Conservation (phyloP, 1,284 basidiomycete genomes). For the Boletus mariae region DNA sequence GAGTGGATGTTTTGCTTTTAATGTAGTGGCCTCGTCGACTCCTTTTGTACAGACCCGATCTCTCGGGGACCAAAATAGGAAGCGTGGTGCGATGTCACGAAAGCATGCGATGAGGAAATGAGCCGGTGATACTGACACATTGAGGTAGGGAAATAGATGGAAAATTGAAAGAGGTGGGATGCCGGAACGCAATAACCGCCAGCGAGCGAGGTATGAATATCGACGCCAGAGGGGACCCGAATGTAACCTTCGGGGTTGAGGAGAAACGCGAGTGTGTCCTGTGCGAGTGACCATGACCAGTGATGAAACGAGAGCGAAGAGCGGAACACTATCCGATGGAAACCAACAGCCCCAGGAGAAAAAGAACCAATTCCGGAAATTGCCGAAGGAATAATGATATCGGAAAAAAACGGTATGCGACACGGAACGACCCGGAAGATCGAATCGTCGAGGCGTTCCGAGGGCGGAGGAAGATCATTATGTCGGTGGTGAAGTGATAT, state of each 20-base stretch:
- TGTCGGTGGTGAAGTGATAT: constrained; percentile 30
- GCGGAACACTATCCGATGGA: constrained; percentile 34
- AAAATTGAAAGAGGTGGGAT: constrained; percentile 24
- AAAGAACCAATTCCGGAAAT: constrained; percentile 29
- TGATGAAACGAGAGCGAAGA: constrained; percentile 30
- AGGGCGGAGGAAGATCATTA: constrained; percentile 17
- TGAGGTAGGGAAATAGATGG: constrained; percentile 27
- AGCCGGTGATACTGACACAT: constrained; percentile 44
- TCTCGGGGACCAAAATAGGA: constrained; percentile 34
- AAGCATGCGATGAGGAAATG: constrained; percentile 40
- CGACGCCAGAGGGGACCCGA: constrained; percentile 36
- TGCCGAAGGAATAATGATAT: constrained; percentile 48
- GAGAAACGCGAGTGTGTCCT: constrained; percentile 38
- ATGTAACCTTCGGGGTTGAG: constrained; percentile 23
- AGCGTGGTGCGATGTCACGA: constrained; percentile 40
- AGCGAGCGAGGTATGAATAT: constrained; percentile 48
- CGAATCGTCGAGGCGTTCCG: constrained; percentile 13
- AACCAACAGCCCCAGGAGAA: constrained; percentile 31
- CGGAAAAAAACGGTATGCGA: constrained; percentile 31
- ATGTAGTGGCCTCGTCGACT: constrained; percentile 28
- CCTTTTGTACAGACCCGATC: constrained; percentile 36
- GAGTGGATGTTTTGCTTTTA: constrained; percentile 26
- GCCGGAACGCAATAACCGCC: constrained; percentile 21
- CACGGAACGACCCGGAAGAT: constrained; percentile 22
- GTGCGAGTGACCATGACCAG: constrained; percentile 38